Conservation (phyloP, 2,329 filamentous ascomycete species). For the Fusarium sp. region DNA sequence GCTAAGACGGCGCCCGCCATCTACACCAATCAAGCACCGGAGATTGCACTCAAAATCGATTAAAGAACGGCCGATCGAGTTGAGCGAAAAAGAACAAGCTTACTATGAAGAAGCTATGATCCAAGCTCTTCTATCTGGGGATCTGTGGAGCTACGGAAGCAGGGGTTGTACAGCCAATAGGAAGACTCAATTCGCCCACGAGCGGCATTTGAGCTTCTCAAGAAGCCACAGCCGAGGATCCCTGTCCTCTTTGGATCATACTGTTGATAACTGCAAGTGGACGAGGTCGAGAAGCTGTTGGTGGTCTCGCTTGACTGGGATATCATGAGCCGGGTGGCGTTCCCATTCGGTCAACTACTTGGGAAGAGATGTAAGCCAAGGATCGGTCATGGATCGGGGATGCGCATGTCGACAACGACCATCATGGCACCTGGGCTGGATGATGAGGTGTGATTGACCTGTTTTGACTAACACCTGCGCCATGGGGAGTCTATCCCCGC, state of each 20-base stretch:
- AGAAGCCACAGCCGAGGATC: conserved; percentile 17
- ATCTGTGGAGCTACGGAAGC: conserved; percentile 33
- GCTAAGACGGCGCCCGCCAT: conserved; percentile 4
- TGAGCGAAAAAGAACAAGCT: conserved; percentile 39
- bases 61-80: conserved; percentile 32
- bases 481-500: conserved; percentile 4
- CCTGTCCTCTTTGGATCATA: conserved; percentile 23
- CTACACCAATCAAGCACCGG: conserved; percentile 6
- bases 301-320: conserved; percentile 10
- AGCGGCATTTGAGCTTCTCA: conserved; percentile 28
- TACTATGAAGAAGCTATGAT: conserved; percentile 28
- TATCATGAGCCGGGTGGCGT: conserved; percentile 27
- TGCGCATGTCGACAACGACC: conserved; percentile 7
- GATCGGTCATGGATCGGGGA: conserved; percentile 30
- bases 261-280: conserved; percentile 24
- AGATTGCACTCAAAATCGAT: conserved; percentile 11
- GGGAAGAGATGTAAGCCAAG: conserved; percentile 38
- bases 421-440: conserved; percentile 34
- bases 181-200: conserved; percentile 34
- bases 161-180: conserved; percentile 36
- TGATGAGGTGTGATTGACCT: conserved; percentile 34
- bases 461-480: conserved; percentile 25
- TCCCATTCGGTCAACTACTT: conserved; percentile 41
- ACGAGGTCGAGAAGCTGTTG: neutral
- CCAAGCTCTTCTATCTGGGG: conserved; percentile 18